Percentiles rank a stretch among this genome's conserved stretches.
Evolutionary conservation across 1,284 basidiomycete species (phyloP).

Genomic region (Ceratobasidium sp.): DNA sequence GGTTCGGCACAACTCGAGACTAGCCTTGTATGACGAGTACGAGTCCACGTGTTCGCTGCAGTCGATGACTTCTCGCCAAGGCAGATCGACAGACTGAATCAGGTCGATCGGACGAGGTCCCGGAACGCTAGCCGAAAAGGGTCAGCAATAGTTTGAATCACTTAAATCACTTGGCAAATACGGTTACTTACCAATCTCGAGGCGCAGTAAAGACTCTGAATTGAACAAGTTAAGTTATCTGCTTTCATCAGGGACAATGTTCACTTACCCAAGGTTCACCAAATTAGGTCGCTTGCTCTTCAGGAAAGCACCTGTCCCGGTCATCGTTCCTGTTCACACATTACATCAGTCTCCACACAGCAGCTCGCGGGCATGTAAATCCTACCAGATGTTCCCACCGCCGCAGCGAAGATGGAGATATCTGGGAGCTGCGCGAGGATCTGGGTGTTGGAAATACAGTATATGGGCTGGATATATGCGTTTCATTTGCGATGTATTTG

Average conservation of each 20-base stretch:
- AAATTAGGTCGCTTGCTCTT: constrained; percentile 27
- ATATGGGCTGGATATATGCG: too few species aligned
- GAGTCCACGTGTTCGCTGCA: constrained; percentile 32
- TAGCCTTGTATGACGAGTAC: constrained; percentile 9
- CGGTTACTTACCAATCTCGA: constrained; percentile 21
- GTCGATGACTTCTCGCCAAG: constrained; percentile 41
- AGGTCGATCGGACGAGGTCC: constrained; percentile 37
- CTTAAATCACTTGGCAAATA: background rate
- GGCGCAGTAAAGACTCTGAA: constrained; percentile 36
- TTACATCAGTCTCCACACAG: background rate
- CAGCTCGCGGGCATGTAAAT: background rate
- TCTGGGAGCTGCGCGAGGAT: constrained; percentile 22
- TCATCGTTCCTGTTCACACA: constrained; percentile 16
- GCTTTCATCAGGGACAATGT: too few species aligned
- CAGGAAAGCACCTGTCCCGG: constrained; percentile 30
- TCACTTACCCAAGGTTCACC: constrained; percentile 26
- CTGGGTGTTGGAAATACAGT: too few species aligned
- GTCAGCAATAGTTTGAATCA: background rate
- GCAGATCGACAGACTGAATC: constrained; percentile 35
- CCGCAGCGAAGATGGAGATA: constrained; percentile 29
- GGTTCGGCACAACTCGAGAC: constrained; percentile 25
- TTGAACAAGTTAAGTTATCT: background rate
- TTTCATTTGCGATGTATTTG: too few species aligned
- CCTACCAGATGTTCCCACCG: constrained; percentile 36
- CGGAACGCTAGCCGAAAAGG: constrained; percentile 10